Conservation (phyloP, 1,284 basidiomycete species). For the Cryptococcus neoformans region DNA sequence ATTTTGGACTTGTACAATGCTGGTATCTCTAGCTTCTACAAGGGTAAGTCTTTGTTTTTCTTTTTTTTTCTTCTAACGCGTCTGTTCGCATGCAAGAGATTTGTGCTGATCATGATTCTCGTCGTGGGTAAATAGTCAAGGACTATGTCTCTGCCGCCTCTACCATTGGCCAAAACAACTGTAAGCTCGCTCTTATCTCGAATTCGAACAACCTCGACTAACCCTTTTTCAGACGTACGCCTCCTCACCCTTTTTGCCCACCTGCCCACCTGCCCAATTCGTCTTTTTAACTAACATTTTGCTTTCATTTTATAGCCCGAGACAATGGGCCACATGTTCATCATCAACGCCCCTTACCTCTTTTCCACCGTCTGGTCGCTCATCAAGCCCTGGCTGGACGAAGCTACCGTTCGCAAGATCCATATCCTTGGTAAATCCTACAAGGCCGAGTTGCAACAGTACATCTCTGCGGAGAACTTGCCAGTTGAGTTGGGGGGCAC, state of each 20-base stretch:
- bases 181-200: conserved; percentile 28
- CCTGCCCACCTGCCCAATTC: neutral
- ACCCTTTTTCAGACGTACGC: conserved; percentile 13
- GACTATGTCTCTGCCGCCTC: conserved; percentile 81
- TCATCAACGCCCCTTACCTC: conserved; percentile 88
- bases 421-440: conserved; percentile 65
- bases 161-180: conserved; percentile 83
- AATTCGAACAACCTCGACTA: neutral
- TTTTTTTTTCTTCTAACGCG: neutral
- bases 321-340: conserved; percentile 94
- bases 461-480: conserved; percentile 80
- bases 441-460: conserved; percentile 66
- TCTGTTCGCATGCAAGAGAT: neutral
- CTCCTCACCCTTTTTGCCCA: no score
- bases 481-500: conserved; percentile 76
- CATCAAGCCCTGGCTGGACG: conserved; percentile 93
- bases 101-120: neutral
- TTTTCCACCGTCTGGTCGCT: conserved; percentile 86
- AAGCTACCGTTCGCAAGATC: conserved; percentile 91
- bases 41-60: conserved; percentile 41
- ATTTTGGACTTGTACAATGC: conserved; percentile 91
- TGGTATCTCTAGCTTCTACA: conserved; percentile 78
- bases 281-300: neutral
- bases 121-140: conserved; percentile 58
- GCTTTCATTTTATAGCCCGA: conserved; percentile 60